phyloP scores from a whole-genome alignment of 495 filamentous ascomycete species.

The Podospora bellae-mahoneyi region DNA sequence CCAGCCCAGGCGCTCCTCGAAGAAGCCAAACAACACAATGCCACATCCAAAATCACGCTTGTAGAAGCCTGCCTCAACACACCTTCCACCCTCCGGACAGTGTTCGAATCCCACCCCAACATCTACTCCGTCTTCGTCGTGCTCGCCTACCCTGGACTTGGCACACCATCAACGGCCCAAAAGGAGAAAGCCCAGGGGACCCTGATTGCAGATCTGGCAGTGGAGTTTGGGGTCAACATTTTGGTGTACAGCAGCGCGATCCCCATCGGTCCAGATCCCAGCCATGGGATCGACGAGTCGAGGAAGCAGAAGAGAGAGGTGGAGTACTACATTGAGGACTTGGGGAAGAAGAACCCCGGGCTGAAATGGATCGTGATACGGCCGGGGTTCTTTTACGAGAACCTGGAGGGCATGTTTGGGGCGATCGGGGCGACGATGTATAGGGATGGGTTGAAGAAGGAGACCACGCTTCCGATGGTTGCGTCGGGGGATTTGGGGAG shows the following conservation, averaged over 20 bases:
- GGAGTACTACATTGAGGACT: slow-evolving; percentile 25
- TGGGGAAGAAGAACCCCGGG: slow-evolving; percentile 17
- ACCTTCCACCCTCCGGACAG: slow-evolving; percentile 21
- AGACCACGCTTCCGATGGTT: slow-evolving; percentile 30
- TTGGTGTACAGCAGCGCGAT: slow-evolving; percentile 35
- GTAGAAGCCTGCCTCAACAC: slow-evolving; percentile 38
- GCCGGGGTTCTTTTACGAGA: slow-evolving; percentile 45
- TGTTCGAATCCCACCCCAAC: slow-evolving; percentile 27
- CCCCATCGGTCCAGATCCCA: slow-evolving; percentile 18
- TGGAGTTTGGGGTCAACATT: slow-evolving; percentile 27
- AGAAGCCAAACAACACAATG: slow-evolving; percentile 12
- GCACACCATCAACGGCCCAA: slow-evolving; percentile 17
- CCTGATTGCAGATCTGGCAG: slow-evolving; percentile 30
- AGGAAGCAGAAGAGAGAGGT: slow-evolving; percentile 27
- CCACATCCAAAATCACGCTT: slow-evolving; percentile 22
- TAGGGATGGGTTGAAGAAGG: slow-evolving; percentile 28
- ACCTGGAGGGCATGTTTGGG: slow-evolving; percentile 33
- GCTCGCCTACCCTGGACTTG: slow-evolving; percentile 32
- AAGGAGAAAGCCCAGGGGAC: slow-evolving; percentile 31
- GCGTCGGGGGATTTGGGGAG: slow-evolving; percentile 41
- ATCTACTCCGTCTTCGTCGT: slow-evolving; percentile 40
- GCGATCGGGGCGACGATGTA: slow-evolving; percentile 25
- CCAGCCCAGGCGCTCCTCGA: slow-evolving; percentile 24
- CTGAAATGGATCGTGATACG: slow-evolving; percentile 33
- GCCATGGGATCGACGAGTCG: slow-evolving; percentile 20